phyloP scores from a whole-genome alignment of 805 yeast genomes.

The Schwanniomyces pseudopolymorphus region DNA sequence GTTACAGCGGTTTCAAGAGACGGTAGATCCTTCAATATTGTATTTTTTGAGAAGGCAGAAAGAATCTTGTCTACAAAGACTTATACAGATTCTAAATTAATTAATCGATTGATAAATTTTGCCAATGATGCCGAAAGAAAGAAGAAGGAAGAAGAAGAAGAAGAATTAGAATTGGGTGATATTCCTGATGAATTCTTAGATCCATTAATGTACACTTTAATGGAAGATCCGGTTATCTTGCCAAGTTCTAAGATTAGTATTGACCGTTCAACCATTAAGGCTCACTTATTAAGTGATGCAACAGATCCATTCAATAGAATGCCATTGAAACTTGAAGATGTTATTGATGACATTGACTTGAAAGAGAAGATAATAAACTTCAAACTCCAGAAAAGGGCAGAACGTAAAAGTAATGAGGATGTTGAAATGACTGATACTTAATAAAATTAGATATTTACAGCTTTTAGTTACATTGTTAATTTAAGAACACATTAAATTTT shows the following conservation, averaged over 20 bases:
- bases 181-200: slow-evolving; percentile 95
- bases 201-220: slow-evolving; percentile 92
- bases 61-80: slow-evolving; percentile 60
- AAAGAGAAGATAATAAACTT: slow-evolving; percentile 60
- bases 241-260: slow-evolving; percentile 84
- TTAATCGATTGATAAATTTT: slow-evolving; percentile 53
- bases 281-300: slow-evolving; percentile 89
- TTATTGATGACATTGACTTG: slow-evolving; percentile 72
- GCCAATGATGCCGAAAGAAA: slow-evolving; percentile 64
- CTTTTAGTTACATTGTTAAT: neutral
- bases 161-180: slow-evolving; percentile 87
- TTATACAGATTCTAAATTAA: slow-evolving; percentile 46
- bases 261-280: slow-evolving; percentile 88
- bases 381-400: slow-evolving; percentile 41
- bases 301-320: slow-evolving; percentile 96
- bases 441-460: slow-evolving; percentile 5
- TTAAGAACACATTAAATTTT: slow-evolving; percentile 1
- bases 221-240: slow-evolving; percentile 94
- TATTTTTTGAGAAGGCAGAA: slow-evolving; percentile 69
- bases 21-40: slow-evolving; percentile 78
- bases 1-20: slow-evolving; percentile 83
- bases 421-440: slow-evolving; percentile 18
- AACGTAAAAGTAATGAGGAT: slow-evolving; percentile 12
- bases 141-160: slow-evolving; percentile 66
- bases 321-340: slow-evolving; percentile 88